Evolutionary conservation across 2,329 filamentous ascomycete genomes (phyloP).

Genomic region (Orbilia oligospora): DNA sequence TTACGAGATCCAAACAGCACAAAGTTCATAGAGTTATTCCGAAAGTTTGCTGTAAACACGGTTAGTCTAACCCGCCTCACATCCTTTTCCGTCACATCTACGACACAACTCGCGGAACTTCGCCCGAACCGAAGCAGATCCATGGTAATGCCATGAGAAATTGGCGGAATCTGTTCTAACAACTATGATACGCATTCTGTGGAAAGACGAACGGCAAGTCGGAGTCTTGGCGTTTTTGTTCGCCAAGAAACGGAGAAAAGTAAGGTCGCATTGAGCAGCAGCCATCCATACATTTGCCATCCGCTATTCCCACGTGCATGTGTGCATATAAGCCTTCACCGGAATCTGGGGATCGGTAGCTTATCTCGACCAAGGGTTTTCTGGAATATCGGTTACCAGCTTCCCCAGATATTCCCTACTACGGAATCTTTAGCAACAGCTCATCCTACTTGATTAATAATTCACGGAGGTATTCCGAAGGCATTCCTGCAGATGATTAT

Average conservation of each 20-base stretch:
- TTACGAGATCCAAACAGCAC: constrained; percentile 17
- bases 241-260: background rate
- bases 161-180: background rate
- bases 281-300: constrained; percentile 28
- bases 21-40: constrained; percentile 22
- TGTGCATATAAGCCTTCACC: constrained; percentile 5
- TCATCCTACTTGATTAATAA: constrained; percentile 3
- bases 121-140: constrained; percentile 2
- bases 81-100: background rate
- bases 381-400: background rate
- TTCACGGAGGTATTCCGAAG: constrained; percentile 30
- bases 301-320: constrained; percentile 22
- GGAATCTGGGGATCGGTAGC: constrained; percentile 43
- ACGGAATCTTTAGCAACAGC: background rate
- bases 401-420: constrained; percentile 26
- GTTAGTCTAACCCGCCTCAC: constrained; percentile 4
- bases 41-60: constrained; percentile 6
- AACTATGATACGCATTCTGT: background rate
- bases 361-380: constrained; percentile 21
- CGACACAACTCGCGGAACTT: background rate
- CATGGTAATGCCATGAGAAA: constrained; percentile 1
- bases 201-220: constrained; percentile 39
- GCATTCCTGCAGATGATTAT: constrained; percentile 8
- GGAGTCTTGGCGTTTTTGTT: constrained; percentile 36
- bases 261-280: constrained; percentile 1